phyloP scores from a whole-genome alignment of 352 stramenopile genomes.

The Plasmopara viticola region DNA sequence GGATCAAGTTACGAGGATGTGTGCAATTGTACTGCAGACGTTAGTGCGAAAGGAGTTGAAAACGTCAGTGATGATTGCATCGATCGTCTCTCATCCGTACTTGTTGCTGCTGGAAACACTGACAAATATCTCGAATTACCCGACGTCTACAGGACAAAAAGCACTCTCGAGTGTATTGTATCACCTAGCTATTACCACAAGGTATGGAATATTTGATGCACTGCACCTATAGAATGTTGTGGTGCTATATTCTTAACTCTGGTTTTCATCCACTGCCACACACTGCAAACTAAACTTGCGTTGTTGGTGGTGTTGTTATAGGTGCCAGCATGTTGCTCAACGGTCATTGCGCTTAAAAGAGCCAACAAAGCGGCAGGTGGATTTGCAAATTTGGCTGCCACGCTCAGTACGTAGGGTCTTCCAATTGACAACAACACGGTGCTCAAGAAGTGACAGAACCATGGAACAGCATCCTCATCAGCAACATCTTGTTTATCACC shows the following conservation, averaged over 20 bases:
- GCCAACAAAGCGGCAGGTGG: slow-evolving; percentile 38
- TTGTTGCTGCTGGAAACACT: slow-evolving; percentile 46
- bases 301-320: slow-evolving; percentile 1
- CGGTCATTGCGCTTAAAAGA: slow-evolving; percentile 44
- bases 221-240: slow-evolving; percentile 2
- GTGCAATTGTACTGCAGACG: slow-evolving; percentile 35
- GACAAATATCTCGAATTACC: slow-evolving; percentile 26
- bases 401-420: slow-evolving; percentile 36
- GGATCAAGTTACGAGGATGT: slow-evolving; percentile 38
- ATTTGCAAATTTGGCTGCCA: slow-evolving; percentile 40
- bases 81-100: slow-evolving; percentile 33
- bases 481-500: slow-evolving; percentile 1
- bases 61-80: slow-evolving; percentile 8
- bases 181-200: slow-evolving; percentile 17
- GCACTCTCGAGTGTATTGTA: slow-evolving; percentile 21
- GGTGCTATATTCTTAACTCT: slow-evolving; percentile 10
- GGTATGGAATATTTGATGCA: slow-evolving; percentile 31
- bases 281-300: slow-evolving; percentile 20
- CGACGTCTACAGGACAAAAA: slow-evolving; percentile 10
- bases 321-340: slow-evolving; percentile 19
- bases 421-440: slow-evolving; percentile 38
- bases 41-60: slow-evolving; percentile 23
- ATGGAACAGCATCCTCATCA: slow-evolving; percentile 17
- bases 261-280: slow-evolving; percentile 35
- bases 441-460: slow-evolving; percentile 33